These are phyloP conservation scores for Huntiella savannae DNA, from an alignment of 2,329 filamentous ascomycete species.

Conservation along the genomic window DNA sequence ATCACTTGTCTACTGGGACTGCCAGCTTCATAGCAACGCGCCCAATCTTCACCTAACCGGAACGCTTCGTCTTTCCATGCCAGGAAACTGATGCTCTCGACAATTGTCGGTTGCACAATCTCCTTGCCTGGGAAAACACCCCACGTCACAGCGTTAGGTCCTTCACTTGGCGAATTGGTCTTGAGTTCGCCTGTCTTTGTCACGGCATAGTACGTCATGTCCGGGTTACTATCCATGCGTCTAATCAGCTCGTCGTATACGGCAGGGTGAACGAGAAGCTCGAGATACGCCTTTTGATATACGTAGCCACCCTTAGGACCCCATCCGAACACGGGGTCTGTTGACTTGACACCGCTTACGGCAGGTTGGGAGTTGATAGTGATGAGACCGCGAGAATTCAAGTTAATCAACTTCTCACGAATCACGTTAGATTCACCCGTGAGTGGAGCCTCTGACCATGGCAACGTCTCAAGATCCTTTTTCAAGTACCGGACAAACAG, in stretches of 20 bases:
- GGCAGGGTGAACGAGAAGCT: constrained; percentile 69
- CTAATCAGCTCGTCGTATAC: constrained; percentile 58
- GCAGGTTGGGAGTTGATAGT: constrained; percentile 97
- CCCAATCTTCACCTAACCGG: constrained; percentile 82
- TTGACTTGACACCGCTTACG: constrained; percentile 77
- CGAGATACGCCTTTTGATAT: constrained; percentile 94
- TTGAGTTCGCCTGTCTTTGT: constrained; percentile 64
- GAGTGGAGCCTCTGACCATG: constrained; percentile 86
- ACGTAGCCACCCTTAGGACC: constrained; percentile 89
- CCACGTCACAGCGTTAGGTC: constrained; percentile 97
- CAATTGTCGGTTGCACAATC: constrained; percentile 99
- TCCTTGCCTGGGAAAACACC: constrained; percentile 97
- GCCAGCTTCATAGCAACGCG: constrained; percentile 62
- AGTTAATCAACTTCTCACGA: constrained; percentile 52
- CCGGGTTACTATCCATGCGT: constrained; percentile 57
- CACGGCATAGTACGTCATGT: constrained; percentile 87
- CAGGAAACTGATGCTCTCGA: constrained; percentile 91
- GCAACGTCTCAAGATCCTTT: constrained; percentile 61
- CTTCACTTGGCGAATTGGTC: constrained; percentile 69
- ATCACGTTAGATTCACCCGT: constrained; percentile 66
- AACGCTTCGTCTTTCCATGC: constrained; percentile 99
- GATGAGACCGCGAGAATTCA: constrained; percentile 73
- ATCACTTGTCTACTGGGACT: constrained; percentile 66
- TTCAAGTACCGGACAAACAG: constrained; percentile 75
- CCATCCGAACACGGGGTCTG: constrained; percentile 78